Evolutionary conservation across 192 early-diverging fungal genomes (phyloP).

Genomic region (Rhizoclosmatium globosum): DNA sequence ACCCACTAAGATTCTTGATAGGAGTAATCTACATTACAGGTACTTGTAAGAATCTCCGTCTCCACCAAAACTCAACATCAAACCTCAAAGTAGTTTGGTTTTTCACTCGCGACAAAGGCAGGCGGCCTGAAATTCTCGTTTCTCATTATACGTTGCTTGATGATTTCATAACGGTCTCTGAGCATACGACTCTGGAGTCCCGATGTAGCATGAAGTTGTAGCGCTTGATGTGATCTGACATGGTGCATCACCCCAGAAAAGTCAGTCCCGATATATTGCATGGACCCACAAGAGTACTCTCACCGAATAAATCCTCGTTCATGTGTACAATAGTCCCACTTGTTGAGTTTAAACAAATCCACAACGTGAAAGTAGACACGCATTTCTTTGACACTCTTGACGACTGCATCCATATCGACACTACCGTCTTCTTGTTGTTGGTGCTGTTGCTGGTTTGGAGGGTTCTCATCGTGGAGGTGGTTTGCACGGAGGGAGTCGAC

Average conservation of each 20-base stretch:
- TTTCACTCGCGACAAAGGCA: slow-evolving; percentile 58
- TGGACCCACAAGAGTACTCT: neutral
- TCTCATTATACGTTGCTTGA: slow-evolving; percentile 81
- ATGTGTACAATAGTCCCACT: slow-evolving; percentile 72
- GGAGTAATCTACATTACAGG: too few species aligned
- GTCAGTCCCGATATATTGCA: neutral
- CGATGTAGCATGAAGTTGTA: slow-evolving; percentile 65
- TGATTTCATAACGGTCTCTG: slow-evolving; percentile 79
- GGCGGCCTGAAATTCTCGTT: slow-evolving; percentile 81
- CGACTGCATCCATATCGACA: slow-evolving; percentile 54
- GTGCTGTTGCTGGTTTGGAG: neutral
- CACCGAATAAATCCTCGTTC: slow-evolving; percentile 70
- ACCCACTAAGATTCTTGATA: slow-evolving; percentile 81
- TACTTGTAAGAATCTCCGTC: too few species aligned
- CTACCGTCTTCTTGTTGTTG: slow-evolving; percentile 22
- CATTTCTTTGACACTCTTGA: slow-evolving; percentile 44
- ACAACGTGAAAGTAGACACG: slow-evolving; percentile 69
- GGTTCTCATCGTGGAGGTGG: slow-evolving; percentile 31
- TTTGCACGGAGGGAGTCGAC: slow-evolving; percentile 54
- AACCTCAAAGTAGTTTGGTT: slow-evolving; percentile 20
- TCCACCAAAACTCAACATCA: neutral
- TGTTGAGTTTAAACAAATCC: slow-evolving; percentile 78
- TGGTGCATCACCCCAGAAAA: too few species aligned
- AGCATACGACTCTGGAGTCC: slow-evolving; percentile 72
- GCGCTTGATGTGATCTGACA: slow-evolving; percentile 13